These are phyloP conservation scores for Endoconidiophora laricicola DNA, from an alignment of 2,329 filamentous ascomycete species.

Conservation along the genomic window DNA sequence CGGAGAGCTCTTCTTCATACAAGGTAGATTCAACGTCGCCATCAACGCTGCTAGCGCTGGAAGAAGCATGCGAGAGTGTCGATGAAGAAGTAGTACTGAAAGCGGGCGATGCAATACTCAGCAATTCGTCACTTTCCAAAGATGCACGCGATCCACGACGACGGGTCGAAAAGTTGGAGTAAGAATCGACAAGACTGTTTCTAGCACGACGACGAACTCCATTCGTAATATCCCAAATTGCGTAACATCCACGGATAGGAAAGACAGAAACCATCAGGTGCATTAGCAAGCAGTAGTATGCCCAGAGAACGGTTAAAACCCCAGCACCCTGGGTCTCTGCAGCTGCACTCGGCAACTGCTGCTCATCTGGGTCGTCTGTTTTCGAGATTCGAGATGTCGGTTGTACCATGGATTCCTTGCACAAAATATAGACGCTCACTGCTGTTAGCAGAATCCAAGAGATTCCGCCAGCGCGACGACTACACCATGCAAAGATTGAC, in stretches of 20 bases:
- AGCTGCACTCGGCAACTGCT: constrained; percentile 18
- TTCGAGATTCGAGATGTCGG: constrained; percentile 18
- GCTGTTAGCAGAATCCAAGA: constrained; percentile 33
- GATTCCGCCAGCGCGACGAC: constrained; percentile 36
- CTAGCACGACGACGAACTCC: constrained; percentile 29
- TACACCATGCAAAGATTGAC: constrained; percentile 37
- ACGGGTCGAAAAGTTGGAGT: constrained; percentile 29
- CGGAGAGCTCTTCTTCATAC: constrained; percentile 23
- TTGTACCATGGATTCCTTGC: constrained; percentile 25
- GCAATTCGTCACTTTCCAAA: constrained; percentile 29
- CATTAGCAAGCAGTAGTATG: constrained; percentile 48
- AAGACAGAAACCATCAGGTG: constrained; percentile 49
- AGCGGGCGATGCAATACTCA: not conserved
- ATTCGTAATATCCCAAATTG: constrained; percentile 39
- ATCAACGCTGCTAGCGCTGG: constrained; percentile 33
- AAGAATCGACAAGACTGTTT: constrained; percentile 23
- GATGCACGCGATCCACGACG: constrained; percentile 38
- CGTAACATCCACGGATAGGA: constrained; percentile 44
- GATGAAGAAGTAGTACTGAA: constrained; percentile 18
- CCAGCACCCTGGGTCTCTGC: constrained; percentile 27
- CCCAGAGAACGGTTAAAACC: constrained; percentile 36
- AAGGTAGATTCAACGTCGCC: constrained; percentile 24
- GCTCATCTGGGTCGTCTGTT: too few species aligned
- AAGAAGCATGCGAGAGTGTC: constrained; percentile 31
- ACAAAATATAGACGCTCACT: constrained; percentile 40